Percentiles rank a stretch among this genome's conserved stretches.
Conservation (phyloP, 2,329 filamentous ascomycete species). For the Curvularia hawaiiensis region DNA sequence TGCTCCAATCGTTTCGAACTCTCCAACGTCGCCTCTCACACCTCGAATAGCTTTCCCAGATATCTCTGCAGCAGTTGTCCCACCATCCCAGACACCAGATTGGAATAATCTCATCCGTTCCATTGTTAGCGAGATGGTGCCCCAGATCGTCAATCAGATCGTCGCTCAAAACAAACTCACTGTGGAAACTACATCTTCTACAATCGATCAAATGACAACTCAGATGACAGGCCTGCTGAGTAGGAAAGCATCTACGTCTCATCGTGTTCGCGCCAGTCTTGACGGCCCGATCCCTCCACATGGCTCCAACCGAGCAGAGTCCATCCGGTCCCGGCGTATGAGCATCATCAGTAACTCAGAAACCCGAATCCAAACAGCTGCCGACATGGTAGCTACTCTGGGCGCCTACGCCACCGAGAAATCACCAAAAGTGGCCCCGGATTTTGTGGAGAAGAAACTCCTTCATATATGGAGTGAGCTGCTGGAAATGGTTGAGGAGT, state of each 20-base stretch:
- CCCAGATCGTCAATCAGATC: slow-evolving; percentile 41
- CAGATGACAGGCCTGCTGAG: slow-evolving; percentile 39
- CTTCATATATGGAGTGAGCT: slow-evolving; percentile 40
- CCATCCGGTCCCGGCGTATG: slow-evolving; percentile 33
- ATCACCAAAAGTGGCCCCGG: slow-evolving; percentile 33
- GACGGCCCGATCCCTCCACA: slow-evolving; percentile 28
- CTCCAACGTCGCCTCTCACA: slow-evolving; percentile 21
- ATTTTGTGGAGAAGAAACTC: slow-evolving; percentile 44
- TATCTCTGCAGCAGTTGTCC: slow-evolving; percentile 6
- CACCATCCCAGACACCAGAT: slow-evolving; percentile 24
- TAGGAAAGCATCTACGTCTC: slow-evolving; percentile 32
- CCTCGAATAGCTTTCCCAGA: slow-evolving; percentile 22
- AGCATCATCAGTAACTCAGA: slow-evolving; percentile 38
- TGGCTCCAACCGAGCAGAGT: slow-evolving; percentile 15
- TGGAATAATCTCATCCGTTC: slow-evolving; percentile 38
- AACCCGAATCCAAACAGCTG: slow-evolving; percentile 38
- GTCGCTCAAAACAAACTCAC: slow-evolving; percentile 34
- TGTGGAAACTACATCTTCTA: slow-evolving; percentile 23
- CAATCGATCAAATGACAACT: slow-evolving; percentile 36
- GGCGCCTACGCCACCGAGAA: slow-evolving; percentile 39
- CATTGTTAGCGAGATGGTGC: slow-evolving; percentile 43
- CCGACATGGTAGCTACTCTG: slow-evolving; percentile 42
- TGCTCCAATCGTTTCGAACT: slow-evolving; percentile 8
- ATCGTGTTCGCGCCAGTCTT: slow-evolving; percentile 30
- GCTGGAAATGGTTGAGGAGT: slow-evolving; percentile 41